Evolutionary conservation across 495 filamentous ascomycete genomes (phyloP).

Genomic region (Podospora tetraspora): DNA sequence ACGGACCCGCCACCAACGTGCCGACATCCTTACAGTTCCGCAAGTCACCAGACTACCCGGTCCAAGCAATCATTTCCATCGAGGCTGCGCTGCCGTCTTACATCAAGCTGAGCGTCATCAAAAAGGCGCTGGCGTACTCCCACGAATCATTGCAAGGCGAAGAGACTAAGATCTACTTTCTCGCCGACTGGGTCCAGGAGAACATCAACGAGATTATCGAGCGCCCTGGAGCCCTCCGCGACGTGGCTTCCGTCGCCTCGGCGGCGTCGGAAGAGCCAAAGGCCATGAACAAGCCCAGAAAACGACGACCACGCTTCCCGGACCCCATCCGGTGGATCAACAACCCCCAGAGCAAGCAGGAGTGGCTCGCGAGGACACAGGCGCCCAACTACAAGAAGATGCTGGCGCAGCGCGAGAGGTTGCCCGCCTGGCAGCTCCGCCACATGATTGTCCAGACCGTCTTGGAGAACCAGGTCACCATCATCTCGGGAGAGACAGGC

Average conservation of each 20-base stretch:
- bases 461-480: conserved; percentile 73
- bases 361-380: conserved; percentile 43
- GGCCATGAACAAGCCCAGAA: conserved; percentile 21
- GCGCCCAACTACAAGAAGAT: conserved; percentile 62
- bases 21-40: conserved; percentile 48
- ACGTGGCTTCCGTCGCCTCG: conserved; percentile 67
- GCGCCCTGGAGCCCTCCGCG: conserved; percentile 72
- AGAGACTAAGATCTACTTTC: conserved; percentile 77
- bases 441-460: conserved; percentile 71
- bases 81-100: conserved; percentile 74
- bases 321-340: conserved; percentile 45
- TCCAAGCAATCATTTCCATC: conserved; percentile 68
- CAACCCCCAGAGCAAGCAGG: conserved; percentile 37
- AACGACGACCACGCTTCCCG: conserved; percentile 45
- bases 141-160: conserved; percentile 64
- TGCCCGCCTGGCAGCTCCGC: conserved; percentile 85
- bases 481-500: conserved; percentile 94
- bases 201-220: conserved; percentile 71
- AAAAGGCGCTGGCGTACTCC: conserved; percentile 66
- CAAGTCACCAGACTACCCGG: conserved; percentile 61
- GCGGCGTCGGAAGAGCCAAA: conserved; percentile 47
- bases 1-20: conserved; percentile 39
- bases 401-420: conserved; percentile 58
- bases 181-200: conserved; percentile 84
- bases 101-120: conserved; percentile 83